Base-by-base conservation (phyloP, 306 rosid species). In the Trifolium dubium region DNA sequence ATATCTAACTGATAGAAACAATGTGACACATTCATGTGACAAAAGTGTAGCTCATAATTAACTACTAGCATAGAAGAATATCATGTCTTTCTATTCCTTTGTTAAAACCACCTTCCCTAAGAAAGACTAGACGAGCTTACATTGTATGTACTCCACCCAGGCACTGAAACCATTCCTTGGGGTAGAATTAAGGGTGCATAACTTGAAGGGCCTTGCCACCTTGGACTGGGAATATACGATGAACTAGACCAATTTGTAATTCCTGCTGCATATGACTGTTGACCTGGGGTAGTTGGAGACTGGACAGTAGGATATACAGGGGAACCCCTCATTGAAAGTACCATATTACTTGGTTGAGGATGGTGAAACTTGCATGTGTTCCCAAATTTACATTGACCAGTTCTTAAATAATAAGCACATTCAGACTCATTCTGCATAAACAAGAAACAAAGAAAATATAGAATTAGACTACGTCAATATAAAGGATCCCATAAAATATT, bases 141-240 rank as follows among this genome's bases (percentile, higher is more conserved):
- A 56, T 87, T 83, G 71, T 91, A 91, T 54, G 97, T 81, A 79
- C 84, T 83, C 98, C 98, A 93, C 73, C 96, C 91, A 30, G 97
- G 97, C 54, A 91, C 97, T 40, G 98, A 87, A 77, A 93, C 94
- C 75, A 93, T 85, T 86, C 97, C 98, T 68, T 93, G 98, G 76
- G 97, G 97, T 66, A 93, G 83, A 85, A 93, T 83, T 55, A 89
- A 66, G 64, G 97, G 89, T 59, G 98, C 82, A 76, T 93, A 93
- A 83, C 91, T 91, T 35, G 98, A 91, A 66, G 97, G 91, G 28
- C 96, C 92, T 85, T 93, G 97, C 98, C 98, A 93, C 67, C 98
- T 90, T 29, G 98, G 97, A 81, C 96, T 93, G 23, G 96, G 86
- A 85, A 93, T 86, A 77, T 85, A 91, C 17, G 98, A 91, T 29